Evolutionary conservation across 768 basidiomycete genomes (phyloP), one percentile per base, ranked within the genome.

Genomic region (Tylopilus sp.): DNA sequence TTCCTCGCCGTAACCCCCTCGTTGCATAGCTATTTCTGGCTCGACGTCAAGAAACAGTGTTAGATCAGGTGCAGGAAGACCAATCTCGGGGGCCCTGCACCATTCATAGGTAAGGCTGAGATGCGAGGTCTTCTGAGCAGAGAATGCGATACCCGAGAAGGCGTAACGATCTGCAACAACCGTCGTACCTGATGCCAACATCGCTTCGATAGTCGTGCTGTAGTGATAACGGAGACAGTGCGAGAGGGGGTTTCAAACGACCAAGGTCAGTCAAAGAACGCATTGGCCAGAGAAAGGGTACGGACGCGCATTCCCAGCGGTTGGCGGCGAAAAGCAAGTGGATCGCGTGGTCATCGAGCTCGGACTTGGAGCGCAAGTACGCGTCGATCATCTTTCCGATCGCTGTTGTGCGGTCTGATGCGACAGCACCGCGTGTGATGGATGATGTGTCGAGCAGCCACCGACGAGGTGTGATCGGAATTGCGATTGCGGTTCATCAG

Each of bases 241-340:
- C 4, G 17, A 13, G 16, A 10, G n/a, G n/a, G 13, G 1, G 22
- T 22, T 22, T 10, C n/a, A 19, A 13, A 19, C n/a, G n/a, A 8
- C n/a, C 9, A 34, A 41, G 14, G 37, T 52, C 44, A 46, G 24
- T 30, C 37, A 40, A 24, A 40, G 21, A 26, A n/a, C n/a, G 16
- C 11, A 19, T 6, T 9, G n/a, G 21, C 14, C 3, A 30, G 3
- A 25, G 33, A 34, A 31, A 17, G 9, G 11, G 22, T 26, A 75
- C 82, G 50, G 64, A 96, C 91, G 87, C 86, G 56, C 88, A 81
- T 67, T 98, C 95, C 97, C 97, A 98, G 31, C 96, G 81, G 66
- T 99, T 99, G 3, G 95, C 97, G 40, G 92, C 87, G 76, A 99
- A 98, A 51, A 99, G 80, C 4, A 98, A 82, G 66, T 98, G 96